These are phyloP conservation scores for Hyparrhenia diplandra DNA, from an alignment of 176 grass and related monocot genomes.

Conservation along the genomic window DNA sequence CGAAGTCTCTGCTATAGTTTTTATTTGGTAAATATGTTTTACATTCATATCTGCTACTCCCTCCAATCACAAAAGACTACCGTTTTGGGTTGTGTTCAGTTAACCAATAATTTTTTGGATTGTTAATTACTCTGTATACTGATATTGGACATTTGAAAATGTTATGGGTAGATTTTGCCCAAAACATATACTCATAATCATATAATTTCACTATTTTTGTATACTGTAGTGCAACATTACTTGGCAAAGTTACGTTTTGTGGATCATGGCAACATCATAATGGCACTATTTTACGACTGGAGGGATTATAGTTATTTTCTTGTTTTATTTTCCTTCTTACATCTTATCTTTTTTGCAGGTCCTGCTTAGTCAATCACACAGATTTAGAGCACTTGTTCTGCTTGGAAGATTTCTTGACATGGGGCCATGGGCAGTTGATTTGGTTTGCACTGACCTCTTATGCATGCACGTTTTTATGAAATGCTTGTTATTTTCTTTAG, in stretches of 20 bases:
- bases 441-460: conserved; percentile 51
- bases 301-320: not conserved
- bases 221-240: not conserved
- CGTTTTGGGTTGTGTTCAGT: not conserved
- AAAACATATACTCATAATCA: not conserved
- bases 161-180: not conserved
- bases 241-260: not conserved
- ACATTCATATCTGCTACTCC: not conserved
- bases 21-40: not conserved
- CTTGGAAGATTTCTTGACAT: conserved; percentile 99
- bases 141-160: not conserved
- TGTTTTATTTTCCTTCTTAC: conserved; percentile 10
- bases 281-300: not conserved
- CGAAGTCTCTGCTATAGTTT: not conserved
- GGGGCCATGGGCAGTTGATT: conserved; percentile 98
- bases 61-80: not conserved
- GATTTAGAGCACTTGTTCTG: conserved; percentile 92
- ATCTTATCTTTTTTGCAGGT: conserved; percentile 52
- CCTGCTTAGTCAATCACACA: conserved; percentile 93
- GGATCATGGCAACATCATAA: not conserved
- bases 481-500: not conserved
- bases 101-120: not conserved
- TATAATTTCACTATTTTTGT: not conserved
- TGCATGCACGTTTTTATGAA: conserved; percentile 3
- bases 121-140: not conserved